Evolutionary conservation across 768 basidiomycete genomes (phyloP).

Genomic region (Mycena epipterygia): DNA sequence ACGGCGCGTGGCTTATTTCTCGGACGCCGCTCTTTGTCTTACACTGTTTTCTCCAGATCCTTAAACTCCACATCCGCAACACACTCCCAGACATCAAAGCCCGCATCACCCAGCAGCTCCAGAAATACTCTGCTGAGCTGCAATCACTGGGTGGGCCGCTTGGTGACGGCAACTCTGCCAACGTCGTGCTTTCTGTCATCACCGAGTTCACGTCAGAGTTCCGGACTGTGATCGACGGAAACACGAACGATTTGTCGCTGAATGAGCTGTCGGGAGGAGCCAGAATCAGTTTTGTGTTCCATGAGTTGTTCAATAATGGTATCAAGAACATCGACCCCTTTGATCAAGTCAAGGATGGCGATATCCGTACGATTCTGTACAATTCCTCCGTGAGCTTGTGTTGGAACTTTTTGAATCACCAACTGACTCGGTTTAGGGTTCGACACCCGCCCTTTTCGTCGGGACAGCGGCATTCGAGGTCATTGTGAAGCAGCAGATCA

Average conservation of each 20-base stretch:
- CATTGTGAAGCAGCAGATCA: conserved; percentile 99
- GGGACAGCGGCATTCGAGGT: conserved; percentile 98
- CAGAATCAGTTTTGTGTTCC: conserved; percentile 98
- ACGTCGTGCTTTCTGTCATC: conserved; percentile 96
- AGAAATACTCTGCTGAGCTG: conserved; percentile 91
- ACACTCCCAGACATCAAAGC: conserved; percentile 99
- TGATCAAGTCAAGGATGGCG: conserved; percentile 98
- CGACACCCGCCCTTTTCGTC: conserved; percentile 95
- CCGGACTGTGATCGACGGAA: conserved; percentile 96
- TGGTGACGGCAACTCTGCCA: conserved; percentile 92
- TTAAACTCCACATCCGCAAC: conserved; percentile 98
- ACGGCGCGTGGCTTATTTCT: conserved; percentile 66
- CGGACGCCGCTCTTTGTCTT: conserved; percentile 12
- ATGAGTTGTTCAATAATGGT: conserved; percentile 97
- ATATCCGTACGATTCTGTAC: conserved; percentile 95
- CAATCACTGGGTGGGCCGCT: conserved; percentile 86
- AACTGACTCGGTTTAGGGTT: conserved; percentile 70
- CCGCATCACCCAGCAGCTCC: conserved; percentile 90
- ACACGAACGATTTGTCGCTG: conserved; percentile 93
- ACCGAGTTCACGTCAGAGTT: conserved; percentile 99
- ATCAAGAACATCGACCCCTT: conserved; percentile 97
- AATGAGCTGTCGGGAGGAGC: conserved; percentile 99
- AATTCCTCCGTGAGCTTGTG: conserved; percentile 90
- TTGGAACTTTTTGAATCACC: neutral
- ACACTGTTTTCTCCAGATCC: conserved; percentile 68